Conservation (phyloP, 2,329 filamentous ascomycete species). For the Tolypocladium pustulatum region DNA sequence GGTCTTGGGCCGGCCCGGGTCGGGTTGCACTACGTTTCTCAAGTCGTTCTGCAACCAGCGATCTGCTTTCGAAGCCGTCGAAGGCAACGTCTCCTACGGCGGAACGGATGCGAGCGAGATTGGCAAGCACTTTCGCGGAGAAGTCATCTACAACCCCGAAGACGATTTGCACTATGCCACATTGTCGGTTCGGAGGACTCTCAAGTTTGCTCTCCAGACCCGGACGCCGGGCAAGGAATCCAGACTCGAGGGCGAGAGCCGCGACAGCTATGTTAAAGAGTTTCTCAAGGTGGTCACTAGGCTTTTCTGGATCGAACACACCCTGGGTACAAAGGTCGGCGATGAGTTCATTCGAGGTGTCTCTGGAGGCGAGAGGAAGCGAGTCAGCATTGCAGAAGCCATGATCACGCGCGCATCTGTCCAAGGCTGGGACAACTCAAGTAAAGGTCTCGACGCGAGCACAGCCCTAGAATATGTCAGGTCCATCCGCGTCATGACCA, state of each 20-base stretch:
- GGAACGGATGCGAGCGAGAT: slow-evolving; percentile 33
- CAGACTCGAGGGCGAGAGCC: slow-evolving; percentile 48
- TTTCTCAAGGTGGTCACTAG: slow-evolving; percentile 54
- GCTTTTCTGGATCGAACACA: slow-evolving; percentile 62
- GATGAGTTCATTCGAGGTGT: slow-evolving; percentile 56
- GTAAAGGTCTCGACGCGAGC: slow-evolving; percentile 59
- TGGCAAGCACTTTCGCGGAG: slow-evolving; percentile 44
- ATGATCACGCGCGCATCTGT: slow-evolving; percentile 50
- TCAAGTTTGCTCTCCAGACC: slow-evolving; percentile 56
- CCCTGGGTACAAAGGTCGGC: slow-evolving; percentile 57
- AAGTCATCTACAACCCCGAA: slow-evolving; percentile 60
- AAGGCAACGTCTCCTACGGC: slow-evolving; percentile 56
- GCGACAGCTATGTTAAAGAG: slow-evolving; percentile 41
- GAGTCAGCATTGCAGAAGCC: slow-evolving; percentile 64
- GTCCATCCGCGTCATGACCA: slow-evolving; percentile 52
- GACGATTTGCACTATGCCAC: slow-evolving; percentile 60
- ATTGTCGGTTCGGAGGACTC: slow-evolving; percentile 54
- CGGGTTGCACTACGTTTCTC: slow-evolving; percentile 61
- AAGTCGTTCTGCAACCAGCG: slow-evolving; percentile 65
- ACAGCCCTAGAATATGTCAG: slow-evolving; percentile 65
- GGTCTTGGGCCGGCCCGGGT: slow-evolving; percentile 55
- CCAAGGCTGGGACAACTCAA: slow-evolving; percentile 66
- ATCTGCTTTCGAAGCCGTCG: slow-evolving; percentile 49
- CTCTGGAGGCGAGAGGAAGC: slow-evolving; percentile 57
- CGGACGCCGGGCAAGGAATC: slow-evolving; percentile 41